These are phyloP conservation scores for Eryngium alpinum DNA, from an alignment of 140 eudicot species.

Conservation along the genomic window DNA sequence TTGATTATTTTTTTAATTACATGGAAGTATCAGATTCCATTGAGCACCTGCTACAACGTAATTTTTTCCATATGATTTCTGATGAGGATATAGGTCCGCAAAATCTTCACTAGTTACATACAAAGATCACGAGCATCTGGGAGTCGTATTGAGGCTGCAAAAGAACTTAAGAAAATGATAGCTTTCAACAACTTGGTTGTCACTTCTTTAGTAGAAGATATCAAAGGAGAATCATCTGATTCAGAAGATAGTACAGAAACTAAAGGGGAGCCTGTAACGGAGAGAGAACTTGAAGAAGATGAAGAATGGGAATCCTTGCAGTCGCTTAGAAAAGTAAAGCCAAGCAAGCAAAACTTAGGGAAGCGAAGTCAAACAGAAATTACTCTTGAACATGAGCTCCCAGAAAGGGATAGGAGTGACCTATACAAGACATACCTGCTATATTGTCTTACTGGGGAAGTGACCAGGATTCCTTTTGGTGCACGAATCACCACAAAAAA, in stretches of 20 bases:
- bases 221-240: conserved; percentile 79
- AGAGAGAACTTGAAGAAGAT: conserved; percentile 25
- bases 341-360: conserved; percentile 30
- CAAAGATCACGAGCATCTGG: conserved; percentile 63
- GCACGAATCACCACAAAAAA: conserved; percentile 54
- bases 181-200: conserved; percentile 73
- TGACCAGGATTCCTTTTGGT: conserved; percentile 52
- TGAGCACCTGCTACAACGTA: not conserved
- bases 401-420: conserved; percentile 63
- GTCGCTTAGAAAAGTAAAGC: conserved; percentile 58
- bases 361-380: conserved; percentile 73
- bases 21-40: not conserved
- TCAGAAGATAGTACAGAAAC: conserved; percentile 29
- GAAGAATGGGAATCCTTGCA: conserved; percentile 75
- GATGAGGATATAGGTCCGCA: conserved; percentile 50
- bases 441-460: conserved; percentile 75
- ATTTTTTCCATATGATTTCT: not conserved
- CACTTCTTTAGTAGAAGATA: conserved; percentile 72
- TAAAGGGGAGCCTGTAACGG: conserved; percentile 35
- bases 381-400: conserved; percentile 75
- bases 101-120: conserved; percentile 61
- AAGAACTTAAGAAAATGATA: conserved; percentile 77
- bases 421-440: conserved; percentile 81
- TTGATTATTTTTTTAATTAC: not conserved
- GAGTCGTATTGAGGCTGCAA: conserved; percentile 62